Evolutionary conservation across 305 asterid species (phyloP).

Genomic region (Fraxinus albicans): DNA sequence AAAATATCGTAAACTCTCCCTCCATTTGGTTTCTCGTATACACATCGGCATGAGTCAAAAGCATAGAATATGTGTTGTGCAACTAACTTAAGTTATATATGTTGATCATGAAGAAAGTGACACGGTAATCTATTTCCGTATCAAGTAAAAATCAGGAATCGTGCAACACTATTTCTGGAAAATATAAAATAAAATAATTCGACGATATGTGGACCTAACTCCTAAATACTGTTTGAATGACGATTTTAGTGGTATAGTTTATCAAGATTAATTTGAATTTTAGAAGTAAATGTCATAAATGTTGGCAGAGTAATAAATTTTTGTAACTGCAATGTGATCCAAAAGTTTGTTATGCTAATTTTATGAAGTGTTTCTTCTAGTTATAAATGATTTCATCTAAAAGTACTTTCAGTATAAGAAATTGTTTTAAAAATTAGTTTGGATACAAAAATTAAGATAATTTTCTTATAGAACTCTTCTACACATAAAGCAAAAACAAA

Average conservation of each 20-base stretch:
- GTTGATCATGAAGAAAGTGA: not conserved
- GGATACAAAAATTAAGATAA: too few species aligned
- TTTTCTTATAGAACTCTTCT: too few species aligned
- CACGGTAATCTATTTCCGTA: not conserved
- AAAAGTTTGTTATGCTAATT: too few species aligned
- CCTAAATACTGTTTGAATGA: not conserved
- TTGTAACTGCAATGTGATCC: not conserved
- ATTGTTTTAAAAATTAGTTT: too few species aligned
- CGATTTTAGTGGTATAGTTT: not conserved
- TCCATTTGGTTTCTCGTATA: not conserved
- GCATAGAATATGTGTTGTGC: not conserved
- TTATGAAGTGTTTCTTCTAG: too few species aligned
- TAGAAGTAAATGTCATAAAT: not conserved
- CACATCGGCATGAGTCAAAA: not conserved
- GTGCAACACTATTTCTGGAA: not conserved
- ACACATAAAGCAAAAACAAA: too few species aligned
- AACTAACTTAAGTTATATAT: not conserved
- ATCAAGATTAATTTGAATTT: not conserved
- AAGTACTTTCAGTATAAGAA: too few species aligned
- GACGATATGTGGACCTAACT: not conserved
- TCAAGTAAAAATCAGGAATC: too few species aligned
- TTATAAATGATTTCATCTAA: too few species aligned
- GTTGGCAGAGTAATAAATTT: not conserved
- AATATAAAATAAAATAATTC: too few species aligned
- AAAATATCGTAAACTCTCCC: not conserved